Evolutionary conservation across 2,329 filamentous ascomycete genomes (phyloP).

Genomic region (Hypomyces perniciosus): DNA sequence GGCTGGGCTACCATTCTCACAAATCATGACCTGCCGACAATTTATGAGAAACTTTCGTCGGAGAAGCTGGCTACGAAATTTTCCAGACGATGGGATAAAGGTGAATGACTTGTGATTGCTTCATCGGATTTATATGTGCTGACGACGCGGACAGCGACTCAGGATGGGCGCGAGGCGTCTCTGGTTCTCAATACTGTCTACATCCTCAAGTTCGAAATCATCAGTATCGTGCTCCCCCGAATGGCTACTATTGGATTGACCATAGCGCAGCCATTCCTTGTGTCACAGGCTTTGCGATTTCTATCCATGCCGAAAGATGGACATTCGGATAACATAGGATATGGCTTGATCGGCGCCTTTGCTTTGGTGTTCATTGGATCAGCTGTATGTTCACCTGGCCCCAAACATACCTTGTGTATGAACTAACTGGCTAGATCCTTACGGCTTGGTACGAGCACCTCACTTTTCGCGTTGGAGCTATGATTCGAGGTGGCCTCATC

Average conservation of each 20-base stretch:
- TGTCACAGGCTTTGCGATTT: constrained; percentile 24
- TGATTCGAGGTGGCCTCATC: constrained; percentile 27
- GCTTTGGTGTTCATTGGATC: constrained; percentile 26
- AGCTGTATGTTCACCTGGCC: constrained; percentile 19
- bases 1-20: constrained; percentile 37
- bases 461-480: constrained; percentile 23
- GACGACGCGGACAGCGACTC: constrained; percentile 13
- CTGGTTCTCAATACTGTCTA: constrained; percentile 22
- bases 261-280: constrained; percentile 27
- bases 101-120: constrained; percentile 7
- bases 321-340: constrained; percentile 22
- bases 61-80: constrained; percentile 22
- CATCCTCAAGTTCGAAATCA: constrained; percentile 26
- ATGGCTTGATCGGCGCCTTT: constrained; percentile 28
- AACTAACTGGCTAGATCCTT: constrained; percentile 15
- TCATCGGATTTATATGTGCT: not conserved
- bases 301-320: constrained; percentile 21
- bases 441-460: constrained; percentile 30
- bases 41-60: constrained; percentile 26
- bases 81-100: constrained; percentile 18
- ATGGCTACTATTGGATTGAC: constrained; percentile 23
- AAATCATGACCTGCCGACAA: constrained; percentile 22
- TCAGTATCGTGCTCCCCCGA: constrained; percentile 22
- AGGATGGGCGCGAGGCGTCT: constrained; percentile 18
- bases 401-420: not conserved